Conservation (phyloP, 345 rosid species). For the Camelina laxa region DNA sequence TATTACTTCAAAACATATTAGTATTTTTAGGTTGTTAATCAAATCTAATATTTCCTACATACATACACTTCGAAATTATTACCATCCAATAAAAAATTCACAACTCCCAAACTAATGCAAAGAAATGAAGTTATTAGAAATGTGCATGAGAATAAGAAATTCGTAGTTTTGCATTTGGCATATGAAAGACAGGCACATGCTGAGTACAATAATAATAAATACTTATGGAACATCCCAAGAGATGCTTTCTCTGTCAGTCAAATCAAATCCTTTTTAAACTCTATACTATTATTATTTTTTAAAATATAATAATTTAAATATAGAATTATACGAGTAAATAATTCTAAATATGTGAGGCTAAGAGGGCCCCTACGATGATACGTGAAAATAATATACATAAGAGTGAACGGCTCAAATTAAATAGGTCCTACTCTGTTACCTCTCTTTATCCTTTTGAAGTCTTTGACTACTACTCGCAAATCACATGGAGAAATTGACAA, state of each 20-base stretch:
- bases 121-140: too few species aligned
- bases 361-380: slow-evolving; percentile 16
- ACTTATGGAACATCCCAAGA: slow-evolving; percentile 45
- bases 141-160: neutral
- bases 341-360: neutral
- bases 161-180: slow-evolving; percentile 34
- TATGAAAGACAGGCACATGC: slow-evolving; percentile 43
- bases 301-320: neutral
- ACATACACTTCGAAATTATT: neutral
- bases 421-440: slow-evolving; percentile 17
- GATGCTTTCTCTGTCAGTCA: slow-evolving; percentile 42
- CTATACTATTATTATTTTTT: neutral
- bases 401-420: slow-evolving; percentile 31
- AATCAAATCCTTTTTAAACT: slow-evolving; percentile 37
- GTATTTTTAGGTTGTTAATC: neutral
- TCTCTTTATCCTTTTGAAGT: slow-evolving; percentile 30
- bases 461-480: slow-evolving; percentile 29
- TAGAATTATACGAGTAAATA: neutral
- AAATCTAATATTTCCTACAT: neutral
- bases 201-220: slow-evolving; percentile 33
- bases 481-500: slow-evolving; percentile 41
- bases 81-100: neutral
- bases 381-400: slow-evolving; percentile 14
- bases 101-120: neutral
- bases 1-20: too few species aligned